Evolutionary conservation across 2,329 filamentous ascomycete genomes (phyloP).

Genomic region (Fusarium sp.): DNA sequence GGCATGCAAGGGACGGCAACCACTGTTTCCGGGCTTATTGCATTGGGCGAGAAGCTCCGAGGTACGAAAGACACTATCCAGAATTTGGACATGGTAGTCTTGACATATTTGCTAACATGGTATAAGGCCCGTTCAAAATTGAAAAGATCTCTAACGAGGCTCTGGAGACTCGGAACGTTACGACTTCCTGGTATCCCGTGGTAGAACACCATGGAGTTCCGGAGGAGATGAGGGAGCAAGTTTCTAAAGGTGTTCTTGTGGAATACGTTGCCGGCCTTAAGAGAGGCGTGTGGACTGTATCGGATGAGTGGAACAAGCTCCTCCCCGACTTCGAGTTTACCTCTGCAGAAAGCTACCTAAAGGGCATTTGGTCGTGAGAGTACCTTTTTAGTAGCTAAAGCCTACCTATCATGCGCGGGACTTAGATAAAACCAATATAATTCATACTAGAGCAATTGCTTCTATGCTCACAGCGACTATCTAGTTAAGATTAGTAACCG

Average conservation of each 20-base stretch:
- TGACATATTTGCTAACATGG: neutral
- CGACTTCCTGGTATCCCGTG: neutral
- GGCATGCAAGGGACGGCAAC: neutral
- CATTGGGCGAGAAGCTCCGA: neutral
- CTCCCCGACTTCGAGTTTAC: neutral
- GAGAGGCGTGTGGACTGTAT: neutral
- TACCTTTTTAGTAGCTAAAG: too few species aligned
- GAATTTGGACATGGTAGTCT: too few species aligned
- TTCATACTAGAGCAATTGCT: too few species aligned
- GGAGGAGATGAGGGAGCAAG: neutral
- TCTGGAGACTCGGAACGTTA: neutral
- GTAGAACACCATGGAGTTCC: neutral
- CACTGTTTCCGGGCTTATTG: neutral
- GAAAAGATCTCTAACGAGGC: neutral
- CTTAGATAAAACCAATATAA: too few species aligned
- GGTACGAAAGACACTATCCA: neutral
- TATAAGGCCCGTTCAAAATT: neutral
- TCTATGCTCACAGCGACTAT: too few species aligned
- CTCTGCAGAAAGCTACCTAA: neutral
- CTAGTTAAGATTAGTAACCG: too few species aligned
- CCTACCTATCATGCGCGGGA: too few species aligned
- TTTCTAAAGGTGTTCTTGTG: neutral
- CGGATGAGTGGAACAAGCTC: neutral
- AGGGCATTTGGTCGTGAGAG: neutral
- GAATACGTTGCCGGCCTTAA: neutral